A percentile compares a stretch with the other conserved stretches of the same genome.
Conservation (phyloP, 495 filamentous ascomycete genomes). For the Penicillium argentinense region DNA sequence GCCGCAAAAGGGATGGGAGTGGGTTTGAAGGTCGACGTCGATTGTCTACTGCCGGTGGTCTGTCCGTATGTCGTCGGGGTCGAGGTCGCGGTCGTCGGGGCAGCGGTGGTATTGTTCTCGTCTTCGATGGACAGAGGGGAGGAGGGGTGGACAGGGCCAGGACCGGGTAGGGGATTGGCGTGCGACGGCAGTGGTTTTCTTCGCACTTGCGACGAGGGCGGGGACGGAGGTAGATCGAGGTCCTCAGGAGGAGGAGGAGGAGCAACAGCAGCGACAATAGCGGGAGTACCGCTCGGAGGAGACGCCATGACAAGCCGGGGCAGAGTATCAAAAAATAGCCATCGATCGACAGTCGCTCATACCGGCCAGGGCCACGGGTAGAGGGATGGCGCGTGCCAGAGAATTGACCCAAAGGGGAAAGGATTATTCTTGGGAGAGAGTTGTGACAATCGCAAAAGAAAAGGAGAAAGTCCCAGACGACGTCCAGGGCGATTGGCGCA, state of each 20-base stretch:
- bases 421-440: slow-evolving; percentile 16
- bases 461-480: slow-evolving; percentile 6
- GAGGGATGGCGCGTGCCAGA: slow-evolving; percentile 20
- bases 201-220: slow-evolving; percentile 26
- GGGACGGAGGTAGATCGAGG: slow-evolving; percentile 19
- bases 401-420: slow-evolving; percentile 23
- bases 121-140: slow-evolving; percentile 31
- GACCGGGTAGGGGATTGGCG: slow-evolving; percentile 32
- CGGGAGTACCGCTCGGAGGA: slow-evolving; percentile 28
- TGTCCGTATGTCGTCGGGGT: too few species aligned
- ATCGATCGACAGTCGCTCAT: slow-evolving; percentile 30
- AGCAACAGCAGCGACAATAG: slow-evolving; percentile 13
- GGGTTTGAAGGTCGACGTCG: too few species aligned
- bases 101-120: too few species aligned
- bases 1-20: slow-evolving; percentile 24
- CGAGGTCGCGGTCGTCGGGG: too few species aligned
- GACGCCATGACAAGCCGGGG: slow-evolving; percentile 27
- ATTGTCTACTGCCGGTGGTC: too few species aligned
- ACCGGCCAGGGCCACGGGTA: slow-evolving; percentile 24
- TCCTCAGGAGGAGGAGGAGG: slow-evolving; percentile 13
- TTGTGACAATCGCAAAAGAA: slow-evolving; percentile 11
- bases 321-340: slow-evolving; percentile 31
- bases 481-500: slow-evolving; percentile 24
- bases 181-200: slow-evolving; percentile 42
- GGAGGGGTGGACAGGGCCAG: slow-evolving; percentile 26